Evolutionary conservation across 1,284 basidiomycete species (phyloP).

Genomic region (Pseudozyma flocculosa): DNA sequence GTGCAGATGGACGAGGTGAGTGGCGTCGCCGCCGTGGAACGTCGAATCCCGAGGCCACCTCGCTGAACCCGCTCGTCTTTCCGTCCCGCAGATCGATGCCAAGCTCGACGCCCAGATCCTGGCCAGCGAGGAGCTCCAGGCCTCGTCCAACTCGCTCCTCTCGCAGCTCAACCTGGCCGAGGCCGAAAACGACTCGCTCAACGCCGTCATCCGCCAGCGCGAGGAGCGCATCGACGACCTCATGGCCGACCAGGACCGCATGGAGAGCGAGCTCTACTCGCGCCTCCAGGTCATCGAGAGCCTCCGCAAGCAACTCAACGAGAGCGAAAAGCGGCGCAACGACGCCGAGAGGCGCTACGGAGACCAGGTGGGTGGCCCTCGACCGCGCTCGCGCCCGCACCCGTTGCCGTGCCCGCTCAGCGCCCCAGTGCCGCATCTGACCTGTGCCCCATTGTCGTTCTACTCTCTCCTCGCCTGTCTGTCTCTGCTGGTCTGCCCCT

Average conservation of each 20-base stretch:
- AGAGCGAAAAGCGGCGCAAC: slow-evolving; percentile 29
- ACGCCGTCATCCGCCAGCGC: slow-evolving; percentile 27
- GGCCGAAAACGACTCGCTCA: slow-evolving; percentile 18
- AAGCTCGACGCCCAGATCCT: slow-evolving; percentile 29
- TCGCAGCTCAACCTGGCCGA: slow-evolving; percentile 24
- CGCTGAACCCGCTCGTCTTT: background rate
- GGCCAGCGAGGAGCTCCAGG: slow-evolving; percentile 35
- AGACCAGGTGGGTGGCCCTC: slow-evolving; percentile 20
- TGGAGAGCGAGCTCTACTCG: slow-evolving; percentile 42
- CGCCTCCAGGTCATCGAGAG: slow-evolving; percentile 39
- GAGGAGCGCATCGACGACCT: slow-evolving; percentile 48
- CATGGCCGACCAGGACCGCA: slow-evolving; percentile 42
- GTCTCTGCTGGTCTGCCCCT: too few relatives aligned
- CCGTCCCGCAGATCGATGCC: slow-evolving; percentile 24
- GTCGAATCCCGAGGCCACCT: background rate
- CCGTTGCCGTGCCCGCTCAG: too few relatives aligned
- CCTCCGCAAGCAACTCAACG: slow-evolving; percentile 38
- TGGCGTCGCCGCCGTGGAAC: slow-evolving; percentile 3
- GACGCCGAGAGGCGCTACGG: slow-evolving; percentile 41
- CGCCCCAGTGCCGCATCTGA: too few relatives aligned
- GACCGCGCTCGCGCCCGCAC: too few relatives aligned
- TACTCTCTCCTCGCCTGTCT: too few relatives aligned
- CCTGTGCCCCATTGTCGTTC: too few relatives aligned
- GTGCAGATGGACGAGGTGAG: slow-evolving; percentile 41
- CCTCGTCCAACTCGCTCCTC: slow-evolving; percentile 11